phyloP scores from a whole-genome alignment of 208 protist species.

The Wallacemonas sp. region DNA sequence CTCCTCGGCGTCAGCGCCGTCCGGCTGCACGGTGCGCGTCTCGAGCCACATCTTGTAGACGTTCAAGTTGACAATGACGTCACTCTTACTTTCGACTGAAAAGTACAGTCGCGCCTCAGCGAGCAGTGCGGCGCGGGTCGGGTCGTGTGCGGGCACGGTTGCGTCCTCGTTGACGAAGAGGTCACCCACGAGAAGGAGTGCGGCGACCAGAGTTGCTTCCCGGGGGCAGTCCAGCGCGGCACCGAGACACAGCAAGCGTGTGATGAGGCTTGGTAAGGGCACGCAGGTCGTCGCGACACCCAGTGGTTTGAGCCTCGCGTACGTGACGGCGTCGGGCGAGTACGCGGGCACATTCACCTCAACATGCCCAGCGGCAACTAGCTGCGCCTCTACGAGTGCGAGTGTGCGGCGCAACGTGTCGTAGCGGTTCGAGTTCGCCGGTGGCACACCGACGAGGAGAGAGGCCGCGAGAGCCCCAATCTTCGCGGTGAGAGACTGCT shows the following conservation, averaged over 20 bases:
- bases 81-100: constrained; percentile 60
- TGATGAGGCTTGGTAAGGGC: constrained; percentile 37
- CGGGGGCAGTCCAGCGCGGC: constrained; percentile 42
- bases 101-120: constrained; percentile 76
- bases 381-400: constrained; percentile 42
- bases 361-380: constrained; percentile 55
- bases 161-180: constrained; percentile 27
- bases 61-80: constrained; percentile 63
- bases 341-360: neutral
- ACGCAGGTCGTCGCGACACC: constrained; percentile 48
- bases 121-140: constrained; percentile 35
- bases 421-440: constrained; percentile 58
- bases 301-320: constrained; percentile 35
- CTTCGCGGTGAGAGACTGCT: neutral
- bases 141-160: constrained; percentile 20
- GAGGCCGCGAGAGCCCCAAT: constrained; percentile 18
- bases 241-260: constrained; percentile 47
- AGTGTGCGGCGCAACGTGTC: constrained; percentile 58
- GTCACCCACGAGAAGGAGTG: constrained; percentile 62
- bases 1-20: constrained; percentile 11
- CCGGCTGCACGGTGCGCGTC: constrained; percentile 15
- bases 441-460: constrained; percentile 59
- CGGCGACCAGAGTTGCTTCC: constrained; percentile 58
- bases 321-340: neutral
- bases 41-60: constrained; percentile 82